A percentile compares a stretch with the other conserved stretches of the same genome.
Evolutionary conservation across 345 rosid genomes (phyloP).

Genomic region (Eucalyptus sp.): DNA sequence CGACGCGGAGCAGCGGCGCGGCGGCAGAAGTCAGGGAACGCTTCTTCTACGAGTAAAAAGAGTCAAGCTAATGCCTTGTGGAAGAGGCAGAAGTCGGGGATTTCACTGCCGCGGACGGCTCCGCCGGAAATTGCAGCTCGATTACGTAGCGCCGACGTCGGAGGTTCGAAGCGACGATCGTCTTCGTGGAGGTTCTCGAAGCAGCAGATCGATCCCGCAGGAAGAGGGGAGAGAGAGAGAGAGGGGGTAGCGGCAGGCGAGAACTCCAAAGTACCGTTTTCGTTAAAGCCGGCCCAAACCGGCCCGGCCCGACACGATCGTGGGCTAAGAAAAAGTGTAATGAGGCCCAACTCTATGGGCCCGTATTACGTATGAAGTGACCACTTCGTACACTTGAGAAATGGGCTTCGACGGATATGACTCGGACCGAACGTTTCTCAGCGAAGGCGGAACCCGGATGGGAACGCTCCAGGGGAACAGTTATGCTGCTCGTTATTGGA

Average conservation of each 20-base stretch:
- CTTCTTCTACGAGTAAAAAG: neutral
- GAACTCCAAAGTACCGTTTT: neutral
- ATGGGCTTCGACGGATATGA: neutral
- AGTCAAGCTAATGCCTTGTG: too few species aligned
- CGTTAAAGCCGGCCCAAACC: neutral
- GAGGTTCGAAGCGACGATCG: neutral
- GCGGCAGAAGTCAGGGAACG: neutral
- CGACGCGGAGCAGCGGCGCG: neutral
- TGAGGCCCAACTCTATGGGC: neutral
- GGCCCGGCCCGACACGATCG: neutral
- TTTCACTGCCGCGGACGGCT: neutral
- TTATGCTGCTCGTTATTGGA: too few species aligned
- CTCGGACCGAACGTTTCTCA: neutral
- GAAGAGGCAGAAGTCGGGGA: neutral
- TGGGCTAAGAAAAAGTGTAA: neutral
- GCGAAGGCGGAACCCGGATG: neutral
- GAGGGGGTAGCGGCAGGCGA: neutral
- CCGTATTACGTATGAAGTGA: neutral
- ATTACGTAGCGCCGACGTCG: neutral
- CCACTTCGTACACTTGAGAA: neutral
- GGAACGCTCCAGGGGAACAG: neutral
- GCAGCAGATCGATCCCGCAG: neutral
- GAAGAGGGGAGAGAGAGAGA: neutral
- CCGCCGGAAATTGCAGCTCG: neutral
- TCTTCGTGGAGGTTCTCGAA: neutral